Evolutionary conservation across 371 early-diverging fungal species (phyloP).

Genomic region (Mortierella sp.): DNA sequence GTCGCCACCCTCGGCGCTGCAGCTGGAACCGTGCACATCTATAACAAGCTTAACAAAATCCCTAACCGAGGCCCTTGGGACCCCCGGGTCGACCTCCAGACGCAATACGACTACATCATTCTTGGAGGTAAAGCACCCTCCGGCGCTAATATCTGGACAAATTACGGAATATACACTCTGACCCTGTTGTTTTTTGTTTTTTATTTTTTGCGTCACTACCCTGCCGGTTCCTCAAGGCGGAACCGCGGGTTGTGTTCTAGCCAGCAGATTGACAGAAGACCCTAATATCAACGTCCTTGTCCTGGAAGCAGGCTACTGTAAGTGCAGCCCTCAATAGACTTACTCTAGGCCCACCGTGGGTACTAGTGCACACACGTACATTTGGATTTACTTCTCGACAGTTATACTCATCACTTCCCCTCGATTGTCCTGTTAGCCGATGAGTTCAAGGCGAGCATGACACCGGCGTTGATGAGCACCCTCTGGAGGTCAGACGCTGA

Average conservation of each 20-base stretch:
- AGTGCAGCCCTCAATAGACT: not conserved
- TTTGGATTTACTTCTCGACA: not conserved
- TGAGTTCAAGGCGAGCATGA: slow-evolving; percentile 30
- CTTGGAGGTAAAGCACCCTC: slow-evolving; percentile 45
- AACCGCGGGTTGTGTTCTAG: slow-evolving; percentile 51
- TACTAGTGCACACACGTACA: not conserved
- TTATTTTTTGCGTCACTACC: not conserved
- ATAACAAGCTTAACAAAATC: slow-evolving; percentile 24
- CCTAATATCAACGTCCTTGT: slow-evolving; percentile 39
- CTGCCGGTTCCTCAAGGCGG: slow-evolving; percentile 18
- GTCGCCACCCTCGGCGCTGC: slow-evolving; percentile 15
- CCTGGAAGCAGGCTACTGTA: slow-evolving; percentile 51
- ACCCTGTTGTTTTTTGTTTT: no score
- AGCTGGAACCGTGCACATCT: slow-evolving; percentile 14
- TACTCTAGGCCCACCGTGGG: no score
- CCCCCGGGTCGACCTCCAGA: slow-evolving; percentile 13
- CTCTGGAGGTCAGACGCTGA: slow-evolving; percentile 19
- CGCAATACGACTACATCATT: slow-evolving; percentile 38
- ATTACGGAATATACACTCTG: no score
- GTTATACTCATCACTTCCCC: not conserved
- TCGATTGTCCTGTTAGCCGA: slow-evolving; percentile 22
- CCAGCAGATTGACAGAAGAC: slow-evolving; percentile 42
- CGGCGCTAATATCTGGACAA: no score
- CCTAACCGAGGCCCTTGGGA: slow-evolving; percentile 41
- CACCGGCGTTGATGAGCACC: not conserved